A percentile compares a stretch with the other conserved stretches of the same genome.
phyloP scores from a whole-genome alignment of 108 stramenopile species.

The Tribonema minus region DNA sequence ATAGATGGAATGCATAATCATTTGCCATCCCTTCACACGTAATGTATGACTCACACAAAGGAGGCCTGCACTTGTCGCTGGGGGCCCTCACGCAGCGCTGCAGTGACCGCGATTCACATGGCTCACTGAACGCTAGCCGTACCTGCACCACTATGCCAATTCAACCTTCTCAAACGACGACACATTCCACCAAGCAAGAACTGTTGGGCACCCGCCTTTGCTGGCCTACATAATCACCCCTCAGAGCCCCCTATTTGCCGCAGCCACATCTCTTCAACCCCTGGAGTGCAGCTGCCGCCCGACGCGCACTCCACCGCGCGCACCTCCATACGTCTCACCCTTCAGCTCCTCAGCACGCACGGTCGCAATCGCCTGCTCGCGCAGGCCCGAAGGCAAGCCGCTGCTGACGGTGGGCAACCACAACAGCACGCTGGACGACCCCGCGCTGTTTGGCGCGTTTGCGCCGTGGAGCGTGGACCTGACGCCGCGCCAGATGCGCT shows the following conservation, averaged over 20 bases:
- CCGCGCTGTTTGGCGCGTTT: conserved; percentile 57
- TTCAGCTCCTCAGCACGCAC: background rate
- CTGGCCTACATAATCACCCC: background rate
- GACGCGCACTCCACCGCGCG: background rate
- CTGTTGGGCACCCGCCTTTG: background rate
- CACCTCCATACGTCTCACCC: background rate
- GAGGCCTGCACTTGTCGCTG: too few species aligned
- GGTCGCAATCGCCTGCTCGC: background rate
- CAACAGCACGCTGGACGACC: conserved; percentile 64
- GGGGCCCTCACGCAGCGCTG: too few species aligned
- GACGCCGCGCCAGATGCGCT: conserved; percentile 58
- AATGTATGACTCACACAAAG: too few species aligned
- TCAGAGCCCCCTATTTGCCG: background rate
- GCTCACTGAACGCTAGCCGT: too few species aligned
- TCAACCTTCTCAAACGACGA: too few species aligned
- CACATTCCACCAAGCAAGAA: background rate
- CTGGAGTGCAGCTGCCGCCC: too few species aligned
- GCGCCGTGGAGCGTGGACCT: conserved; percentile 56
- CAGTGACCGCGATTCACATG: too few species aligned
- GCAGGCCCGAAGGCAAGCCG: conserved; percentile 19
- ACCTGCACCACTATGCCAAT: too few species aligned
- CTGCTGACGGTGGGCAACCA: conserved; percentile 67
- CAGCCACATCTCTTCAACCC: background rate
- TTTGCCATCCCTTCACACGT: too few species aligned
- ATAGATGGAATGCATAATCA: too few species aligned